phyloP scores from a whole-genome alignment of 1,284 basidiomycete genomes.

The Mycosarcoma maydis region DNA sequence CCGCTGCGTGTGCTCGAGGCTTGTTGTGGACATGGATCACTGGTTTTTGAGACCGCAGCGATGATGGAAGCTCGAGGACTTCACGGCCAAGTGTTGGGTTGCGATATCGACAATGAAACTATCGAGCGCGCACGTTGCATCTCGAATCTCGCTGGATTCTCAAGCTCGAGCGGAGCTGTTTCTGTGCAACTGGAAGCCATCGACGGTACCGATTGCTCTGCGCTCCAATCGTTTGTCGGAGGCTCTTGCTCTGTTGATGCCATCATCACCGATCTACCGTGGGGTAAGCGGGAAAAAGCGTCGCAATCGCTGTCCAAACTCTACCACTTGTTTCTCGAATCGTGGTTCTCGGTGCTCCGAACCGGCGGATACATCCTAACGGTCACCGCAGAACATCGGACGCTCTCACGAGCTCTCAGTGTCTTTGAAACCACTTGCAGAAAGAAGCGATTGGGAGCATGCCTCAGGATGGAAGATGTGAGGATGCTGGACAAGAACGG shows the following conservation, averaged over 20 bases:
- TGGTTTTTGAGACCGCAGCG: conserved; percentile 42
- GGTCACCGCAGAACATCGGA: conserved; percentile 45
- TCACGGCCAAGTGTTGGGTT: conserved; percentile 25
- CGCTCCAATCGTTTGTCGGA: conserved; percentile 33
- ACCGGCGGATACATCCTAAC: conserved; percentile 37
- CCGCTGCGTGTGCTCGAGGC: conserved; percentile 40
- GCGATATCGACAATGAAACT: conserved; percentile 36
- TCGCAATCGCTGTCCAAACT: conserved; percentile 34
- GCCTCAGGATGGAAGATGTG: conserved; percentile 27
- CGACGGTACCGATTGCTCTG: conserved; percentile 23
- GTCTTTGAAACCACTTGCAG: conserved; percentile 40
- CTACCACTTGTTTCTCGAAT: conserved; percentile 36
- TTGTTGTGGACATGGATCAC: conserved; percentile 46
- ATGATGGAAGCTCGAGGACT: conserved; percentile 41
- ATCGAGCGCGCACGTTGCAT: conserved; percentile 28
- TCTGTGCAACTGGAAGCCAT: conserved; percentile 12
- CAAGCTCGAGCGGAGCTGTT: background rate
- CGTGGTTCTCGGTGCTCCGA: conserved; percentile 37
- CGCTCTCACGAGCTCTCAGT: conserved; percentile 26
- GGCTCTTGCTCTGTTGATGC: conserved; percentile 36
- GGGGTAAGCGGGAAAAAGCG: conserved; percentile 46
- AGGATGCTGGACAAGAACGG: conserved; percentile 11
- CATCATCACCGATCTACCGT: conserved; percentile 49
- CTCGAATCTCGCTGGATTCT: conserved; percentile 21
- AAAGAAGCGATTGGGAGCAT: conserved; percentile 25